Evolutionary conservation across 1,284 basidiomycete species (phyloP).

Genomic region (Xerocomus nothofagi): DNA sequence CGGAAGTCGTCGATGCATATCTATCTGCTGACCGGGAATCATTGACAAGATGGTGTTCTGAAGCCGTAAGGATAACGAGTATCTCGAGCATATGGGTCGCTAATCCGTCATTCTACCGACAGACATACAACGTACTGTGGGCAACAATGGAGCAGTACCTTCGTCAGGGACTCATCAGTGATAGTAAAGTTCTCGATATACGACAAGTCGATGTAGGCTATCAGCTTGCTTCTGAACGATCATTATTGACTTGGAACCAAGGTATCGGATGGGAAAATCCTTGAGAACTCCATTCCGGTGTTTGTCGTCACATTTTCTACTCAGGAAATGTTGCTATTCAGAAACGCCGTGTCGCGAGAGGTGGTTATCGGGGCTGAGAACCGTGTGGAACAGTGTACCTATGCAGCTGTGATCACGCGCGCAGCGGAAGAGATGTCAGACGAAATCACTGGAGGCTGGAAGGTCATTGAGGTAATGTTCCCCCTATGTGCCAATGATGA

Average conservation of each 20-base stretch:
- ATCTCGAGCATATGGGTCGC: neutral
- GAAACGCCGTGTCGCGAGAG: conserved; percentile 85
- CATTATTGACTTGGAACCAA: conserved; percentile 29
- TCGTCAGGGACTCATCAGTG: conserved; percentile 84
- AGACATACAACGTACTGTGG: conserved; percentile 97
- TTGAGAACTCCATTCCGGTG: conserved; percentile 90
- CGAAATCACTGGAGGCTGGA: conserved; percentile 97
- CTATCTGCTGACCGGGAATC: conserved; percentile 85
- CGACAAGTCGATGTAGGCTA: conserved; percentile 87
- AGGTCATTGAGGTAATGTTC: conserved; percentile 81
- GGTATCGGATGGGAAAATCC: conserved; percentile 79
- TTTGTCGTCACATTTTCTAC: conserved; percentile 93
- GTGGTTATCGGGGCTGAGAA: conserved; percentile 86
- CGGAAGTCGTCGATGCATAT: conserved; percentile 97
- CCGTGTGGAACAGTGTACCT: conserved; percentile 90
- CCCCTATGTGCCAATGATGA: neutral
- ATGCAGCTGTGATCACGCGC: conserved; percentile 90
- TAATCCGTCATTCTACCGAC: conserved; percentile 2
- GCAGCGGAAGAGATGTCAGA: conserved; percentile 85
- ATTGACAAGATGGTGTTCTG: conserved; percentile 91
- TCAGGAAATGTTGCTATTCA: conserved; percentile 93
- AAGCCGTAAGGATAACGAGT: conserved; percentile 70
- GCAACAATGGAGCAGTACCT: conserved; percentile 97
- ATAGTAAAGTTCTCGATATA: conserved; percentile 92
- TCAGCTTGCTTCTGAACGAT: neutral